Conservation (phyloP, 1,284 basidiomycete species). For the Pyrrhoderma lamaoense region DNA sequence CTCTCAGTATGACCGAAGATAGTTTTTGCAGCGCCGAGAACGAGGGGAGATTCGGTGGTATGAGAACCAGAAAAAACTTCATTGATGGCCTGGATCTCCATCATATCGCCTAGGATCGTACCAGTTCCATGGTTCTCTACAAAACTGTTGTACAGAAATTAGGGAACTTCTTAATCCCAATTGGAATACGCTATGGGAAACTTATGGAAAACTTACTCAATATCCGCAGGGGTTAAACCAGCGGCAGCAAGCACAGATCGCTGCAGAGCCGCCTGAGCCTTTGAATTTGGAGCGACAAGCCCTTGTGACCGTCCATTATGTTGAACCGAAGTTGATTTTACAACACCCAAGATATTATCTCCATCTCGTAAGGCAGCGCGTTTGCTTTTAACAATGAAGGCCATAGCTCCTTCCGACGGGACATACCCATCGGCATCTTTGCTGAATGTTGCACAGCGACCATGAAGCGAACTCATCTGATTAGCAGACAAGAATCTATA, state of each 20-base stretch:
- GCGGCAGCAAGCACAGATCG: constrained; percentile 26
- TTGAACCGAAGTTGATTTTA: constrained; percentile 28
- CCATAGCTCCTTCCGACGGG: constrained; percentile 31
- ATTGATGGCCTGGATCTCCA: constrained; percentile 32
- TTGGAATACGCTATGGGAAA: not conserved
- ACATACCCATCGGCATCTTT: constrained; percentile 31
- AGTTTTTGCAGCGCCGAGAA: constrained; percentile 30
- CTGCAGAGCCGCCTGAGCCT: constrained; percentile 30
- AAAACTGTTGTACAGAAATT: too few relatives aligned
- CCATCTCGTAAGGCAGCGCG: constrained; percentile 29
- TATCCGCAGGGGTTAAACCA: constrained; percentile 25
- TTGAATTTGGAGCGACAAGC: constrained; percentile 30
- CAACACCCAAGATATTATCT: constrained; percentile 29
- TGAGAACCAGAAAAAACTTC: constrained; percentile 30
- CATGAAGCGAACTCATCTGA: constrained; percentile 30
- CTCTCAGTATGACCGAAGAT: constrained; percentile 31
- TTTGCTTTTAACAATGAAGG: constrained; percentile 29
- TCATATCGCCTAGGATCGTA: constrained; percentile 31
- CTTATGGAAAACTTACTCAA: constrained; percentile 26
- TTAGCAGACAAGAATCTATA: constrained; percentile 27
- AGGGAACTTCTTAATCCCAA: not conserved
- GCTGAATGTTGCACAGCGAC: constrained; percentile 32
- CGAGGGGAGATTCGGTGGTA: constrained; percentile 25
- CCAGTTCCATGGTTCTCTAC: constrained; percentile 34
- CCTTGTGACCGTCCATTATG: constrained; percentile 34